Evolutionary conservation across 2,329 filamentous ascomycete species (phyloP).

Genomic region (Helotiales sp.): DNA sequence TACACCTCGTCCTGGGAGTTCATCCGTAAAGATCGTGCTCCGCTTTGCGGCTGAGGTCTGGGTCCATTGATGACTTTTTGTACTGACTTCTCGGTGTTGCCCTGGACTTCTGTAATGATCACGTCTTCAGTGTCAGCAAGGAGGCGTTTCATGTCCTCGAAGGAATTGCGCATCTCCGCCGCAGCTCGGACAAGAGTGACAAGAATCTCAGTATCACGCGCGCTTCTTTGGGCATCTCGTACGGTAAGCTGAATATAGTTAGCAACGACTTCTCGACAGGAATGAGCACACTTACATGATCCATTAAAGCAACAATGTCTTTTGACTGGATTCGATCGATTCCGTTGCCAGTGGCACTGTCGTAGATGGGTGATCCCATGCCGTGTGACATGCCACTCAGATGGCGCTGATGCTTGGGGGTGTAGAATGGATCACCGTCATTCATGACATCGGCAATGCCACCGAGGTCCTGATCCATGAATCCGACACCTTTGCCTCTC

Average conservation of each 20-base stretch:
- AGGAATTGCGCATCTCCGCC: conserved; percentile 94
- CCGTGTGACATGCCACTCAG: conserved; percentile 90
- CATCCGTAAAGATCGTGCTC: conserved; percentile 43
- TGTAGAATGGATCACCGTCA: conserved; percentile 66
- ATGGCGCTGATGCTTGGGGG: conserved; percentile 61
- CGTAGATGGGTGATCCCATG: conserved; percentile 86
- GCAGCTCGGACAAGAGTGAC: conserved; percentile 92
- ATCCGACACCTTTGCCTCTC: conserved; percentile 44
- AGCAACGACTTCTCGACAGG: conserved; percentile 6
- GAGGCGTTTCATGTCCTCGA: conserved; percentile 92
- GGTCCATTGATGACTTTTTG: conserved; percentile 84
- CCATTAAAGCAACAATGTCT: conserved; percentile 96
- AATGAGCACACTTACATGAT: conserved; percentile 64
- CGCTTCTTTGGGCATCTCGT: conserved; percentile 92
- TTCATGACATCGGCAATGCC: conserved; percentile 48
- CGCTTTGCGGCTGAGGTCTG: conserved; percentile 71
- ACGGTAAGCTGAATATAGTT: conserved; percentile 70
- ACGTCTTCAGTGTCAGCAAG: conserved; percentile 87
- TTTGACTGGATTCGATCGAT: conserved; percentile 93
- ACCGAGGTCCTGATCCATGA: conserved; percentile 52
- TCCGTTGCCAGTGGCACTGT: conserved; percentile 81
- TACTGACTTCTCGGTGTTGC: conserved; percentile 82
- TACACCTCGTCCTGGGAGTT: conserved; percentile 52
- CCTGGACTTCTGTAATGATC: conserved; percentile 83
- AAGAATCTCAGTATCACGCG: conserved; percentile 92